These are phyloP conservation scores for Fraxinus nigra DNA, from an alignment of 305 asterid genomes.

Conservation along the genomic window DNA sequence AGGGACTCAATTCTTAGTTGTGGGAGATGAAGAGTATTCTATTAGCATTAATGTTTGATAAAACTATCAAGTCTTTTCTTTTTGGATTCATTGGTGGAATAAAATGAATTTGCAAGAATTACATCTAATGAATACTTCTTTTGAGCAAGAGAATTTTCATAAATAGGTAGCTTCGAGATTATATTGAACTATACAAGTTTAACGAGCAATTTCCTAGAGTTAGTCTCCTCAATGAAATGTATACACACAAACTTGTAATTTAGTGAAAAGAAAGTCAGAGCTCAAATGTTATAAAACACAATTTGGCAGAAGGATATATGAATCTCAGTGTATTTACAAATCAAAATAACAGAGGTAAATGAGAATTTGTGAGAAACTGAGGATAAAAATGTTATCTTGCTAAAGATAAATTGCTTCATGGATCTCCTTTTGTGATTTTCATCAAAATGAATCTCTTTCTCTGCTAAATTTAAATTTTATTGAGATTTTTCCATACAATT, in stretches of 20 bases:
- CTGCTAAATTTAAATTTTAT: not conserved
- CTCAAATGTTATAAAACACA: not conserved
- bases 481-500: not conserved
- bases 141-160: not conserved
- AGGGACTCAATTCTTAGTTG: slow-evolving; percentile 45
- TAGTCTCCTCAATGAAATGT: not conserved
- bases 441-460: not conserved
- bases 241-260: not conserved
- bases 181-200: not conserved
- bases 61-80: not conserved
- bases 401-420: not conserved
- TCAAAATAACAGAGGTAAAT: not conserved
- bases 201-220: not conserved
- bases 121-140: not conserved
- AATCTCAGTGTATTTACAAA: not conserved
- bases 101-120: not conserved
- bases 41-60: slow-evolving; percentile 23
- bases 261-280: not conserved
- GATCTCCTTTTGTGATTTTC: not conserved
- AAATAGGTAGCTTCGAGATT: not conserved
- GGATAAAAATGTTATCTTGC: not conserved
- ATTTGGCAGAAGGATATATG: not conserved
- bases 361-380: not conserved
- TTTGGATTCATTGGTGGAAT: not conserved
- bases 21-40: slow-evolving; percentile 48